Evolutionary conservation across 148 eudicot species (phyloP).

Genomic region (Cornus controversa): DNA sequence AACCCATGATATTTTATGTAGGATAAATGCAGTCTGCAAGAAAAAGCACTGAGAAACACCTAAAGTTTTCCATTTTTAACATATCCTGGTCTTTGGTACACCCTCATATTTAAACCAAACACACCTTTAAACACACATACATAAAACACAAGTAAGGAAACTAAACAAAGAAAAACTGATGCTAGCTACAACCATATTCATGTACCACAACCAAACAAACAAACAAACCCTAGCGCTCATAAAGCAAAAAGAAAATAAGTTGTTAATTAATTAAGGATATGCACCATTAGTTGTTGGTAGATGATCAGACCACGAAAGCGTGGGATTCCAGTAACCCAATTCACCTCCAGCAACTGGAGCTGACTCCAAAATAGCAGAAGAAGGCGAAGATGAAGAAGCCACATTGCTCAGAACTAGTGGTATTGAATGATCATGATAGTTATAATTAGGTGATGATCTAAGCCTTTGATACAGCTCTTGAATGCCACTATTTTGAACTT

Average conservation of each 20-base stretch:
- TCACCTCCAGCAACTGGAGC: constrained; percentile 37
- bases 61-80: not conserved
- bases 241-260: constrained; percentile 1
- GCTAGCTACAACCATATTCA: constrained; percentile 8
- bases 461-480: constrained; percentile 57
- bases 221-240: constrained; percentile 13
- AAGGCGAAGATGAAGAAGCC: constrained; percentile 17
- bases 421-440: constrained; percentile 22
- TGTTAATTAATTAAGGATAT: constrained; percentile 34
- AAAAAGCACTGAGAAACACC: not conserved
- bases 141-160: not conserved
- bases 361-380: constrained; percentile 37
- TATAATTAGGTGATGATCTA: constrained; percentile 38
- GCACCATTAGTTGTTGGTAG: constrained; percentile 62
- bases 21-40: not conserved
- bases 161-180: not conserved
- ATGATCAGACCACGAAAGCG: constrained; percentile 59
- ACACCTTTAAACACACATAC: constrained; percentile 19
- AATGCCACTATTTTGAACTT: constrained; percentile 33
- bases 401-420: constrained; percentile 29
- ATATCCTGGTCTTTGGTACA: constrained; percentile 4
- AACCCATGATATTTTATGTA: not conserved
- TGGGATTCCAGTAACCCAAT: constrained; percentile 36
- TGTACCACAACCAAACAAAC: constrained; percentile 18
- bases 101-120: not conserved